Evolutionary conservation across 306 rosid species (phyloP), one percentile per base, ranked within the genome.

Genomic region (Dicorynia guianensis): DNA sequence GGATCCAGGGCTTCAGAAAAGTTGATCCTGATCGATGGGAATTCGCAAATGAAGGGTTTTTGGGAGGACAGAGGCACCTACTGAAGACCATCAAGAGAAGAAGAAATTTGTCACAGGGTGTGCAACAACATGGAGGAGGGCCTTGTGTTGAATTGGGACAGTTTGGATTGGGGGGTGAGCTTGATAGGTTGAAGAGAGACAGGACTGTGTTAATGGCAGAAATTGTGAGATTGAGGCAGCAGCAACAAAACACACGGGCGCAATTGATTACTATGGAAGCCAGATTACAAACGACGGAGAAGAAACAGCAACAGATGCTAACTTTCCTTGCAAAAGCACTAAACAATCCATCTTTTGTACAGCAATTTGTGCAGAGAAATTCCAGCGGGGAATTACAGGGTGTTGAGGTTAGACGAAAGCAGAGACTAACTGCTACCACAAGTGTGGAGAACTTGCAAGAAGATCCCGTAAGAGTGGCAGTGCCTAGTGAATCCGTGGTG

Each of bases 11-110:
- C 39, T 96, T 96, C 63, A 88, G 91, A 25, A 96, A 96, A 79
- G 82, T 96, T 67, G 99, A 96, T 85, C 93, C 97, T 3, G 99
- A 96, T 77, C 79, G 96, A 54, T 96, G 98, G 99, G 99, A 96
- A 67, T 96, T 96, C 19, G 99, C 98, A 3, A 90, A 96, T 38
- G 93, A 90, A 72, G 98, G 99, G 46, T 96, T 96, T 76, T 80
- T 96, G 19, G 93, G 91, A 19, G 99, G 98, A 33, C 98, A 96
- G 80, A 85, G 71, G 72, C 85, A 88, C 34, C 67, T 92, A 25
- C 69, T 96, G 75, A 96, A 81, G 87, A 92, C 86, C 6, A 92
- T 96, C 14, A 96, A 86, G 90, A 87, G 99, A 75, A 96, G 98
- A 75, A 88, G 99, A 53, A 84, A 92, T 57, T 89, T 85, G 6